Base-by-base conservation (phyloP, 2,329 filamentous ascomycete species). In the Paracoccidioides lutzii region DNA sequence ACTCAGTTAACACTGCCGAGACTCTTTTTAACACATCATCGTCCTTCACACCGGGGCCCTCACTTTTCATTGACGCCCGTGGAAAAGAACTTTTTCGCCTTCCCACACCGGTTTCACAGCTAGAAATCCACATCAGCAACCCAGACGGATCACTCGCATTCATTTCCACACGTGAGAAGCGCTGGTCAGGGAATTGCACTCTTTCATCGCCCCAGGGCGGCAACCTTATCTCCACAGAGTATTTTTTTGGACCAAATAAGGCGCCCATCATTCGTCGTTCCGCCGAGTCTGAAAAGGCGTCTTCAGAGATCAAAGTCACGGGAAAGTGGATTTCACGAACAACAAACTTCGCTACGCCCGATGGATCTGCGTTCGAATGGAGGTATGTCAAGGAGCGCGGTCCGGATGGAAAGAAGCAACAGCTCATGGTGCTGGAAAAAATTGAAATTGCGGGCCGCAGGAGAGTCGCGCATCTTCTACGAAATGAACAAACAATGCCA, bases 181-280 rank as follows among this genome's bases (percentile, higher is more conserved):
- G 72, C 46, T 64, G 68, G 57, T 81, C 78, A 0, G 78, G 78
- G 58, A 72, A 73, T 59, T 74, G 81, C 50, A 65, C 78, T 3
- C 66, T 76, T 40, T 73, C 70, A 28, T 68, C 72, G 40, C 70
- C 73, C 12, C 61, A 67, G 15, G 44, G 56, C 5, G 67, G 65
- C 6, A 60, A 62, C 4, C 66, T 74, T 4, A 62, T 81, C n/a
- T 76, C 73, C 59, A 83, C 81, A 0, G 75, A 72, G 3, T 83
- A 83, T 66, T 76, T 75, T 59, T 82, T 78, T 61, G 81, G 81
- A 0, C 80, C 80, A 1, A 73, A 72, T 43, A 72, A 73, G 2
- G 73, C 77, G 5, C 81, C 81, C 3, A 66, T 73, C 45, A 67
- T 84, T 30, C 61, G 64, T 2, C 58, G 73, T n/a, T 59, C 65